Percentiles rank a stretch among this genome's conserved stretches.
Evolutionary conservation across 2,329 filamentous ascomycete genomes (phyloP).

Genomic region (Pleurostoma richardsiae): DNA sequence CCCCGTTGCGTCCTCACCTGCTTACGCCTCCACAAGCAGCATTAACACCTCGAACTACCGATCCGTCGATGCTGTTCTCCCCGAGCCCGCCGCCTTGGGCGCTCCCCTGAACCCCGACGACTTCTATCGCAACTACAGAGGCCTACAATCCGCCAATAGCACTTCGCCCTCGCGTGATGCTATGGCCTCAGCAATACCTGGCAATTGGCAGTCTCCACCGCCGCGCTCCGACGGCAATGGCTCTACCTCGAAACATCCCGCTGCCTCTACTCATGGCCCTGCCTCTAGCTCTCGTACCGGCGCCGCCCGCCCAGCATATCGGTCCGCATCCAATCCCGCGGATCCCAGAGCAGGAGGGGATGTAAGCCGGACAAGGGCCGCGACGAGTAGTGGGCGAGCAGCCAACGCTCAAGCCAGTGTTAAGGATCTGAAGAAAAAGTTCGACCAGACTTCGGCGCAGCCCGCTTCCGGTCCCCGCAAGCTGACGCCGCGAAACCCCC

Average conservation of each 20-base stretch:
- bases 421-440: constrained; percentile 73
- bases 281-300: constrained; percentile 28
- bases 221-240: constrained; percentile 46
- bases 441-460: constrained; percentile 53
- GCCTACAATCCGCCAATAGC: constrained; percentile 26
- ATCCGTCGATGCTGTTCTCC: constrained; percentile 24
- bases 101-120: constrained; percentile 46
- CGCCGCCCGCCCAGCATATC: constrained; percentile 34
- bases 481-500: constrained; percentile 24
- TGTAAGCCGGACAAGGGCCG: constrained; percentile 21
- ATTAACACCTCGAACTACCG: constrained; percentile 25
- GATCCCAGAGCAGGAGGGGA: constrained; percentile 33
- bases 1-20: constrained; percentile 28
- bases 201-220: constrained; percentile 34
- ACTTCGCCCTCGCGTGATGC: constrained; percentile 27
- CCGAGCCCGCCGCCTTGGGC: constrained; percentile 16
- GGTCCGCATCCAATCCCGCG: constrained; percentile 53
- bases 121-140: constrained; percentile 48
- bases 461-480: constrained; percentile 27
- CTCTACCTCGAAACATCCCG: constrained; percentile 39
- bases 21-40: constrained; percentile 22
- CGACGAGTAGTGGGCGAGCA: constrained; percentile 23
- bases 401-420: constrained; percentile 57
- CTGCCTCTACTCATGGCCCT: constrained; percentile 27
- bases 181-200: constrained; percentile 30